phyloP scores from a whole-genome alignment of 768 basidiomycete species.

The Lactifluus hygrophoroides region DNA sequence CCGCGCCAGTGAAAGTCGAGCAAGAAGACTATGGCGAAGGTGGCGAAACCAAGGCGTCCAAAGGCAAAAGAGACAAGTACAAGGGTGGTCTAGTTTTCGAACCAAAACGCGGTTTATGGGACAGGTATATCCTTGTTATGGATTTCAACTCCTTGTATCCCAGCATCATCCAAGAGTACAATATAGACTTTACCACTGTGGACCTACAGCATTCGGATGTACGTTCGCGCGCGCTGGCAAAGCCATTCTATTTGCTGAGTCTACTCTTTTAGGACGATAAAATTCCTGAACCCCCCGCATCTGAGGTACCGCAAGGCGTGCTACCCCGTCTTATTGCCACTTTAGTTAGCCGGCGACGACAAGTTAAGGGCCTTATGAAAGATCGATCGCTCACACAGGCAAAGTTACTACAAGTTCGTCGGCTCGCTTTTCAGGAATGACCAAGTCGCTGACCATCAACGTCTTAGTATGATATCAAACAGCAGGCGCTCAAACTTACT shows the following conservation, averaged over 20 bases:
- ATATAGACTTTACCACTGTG: constrained; percentile 98
- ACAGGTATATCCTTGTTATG: constrained; percentile 97
- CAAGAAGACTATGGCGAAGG: constrained; percentile 40
- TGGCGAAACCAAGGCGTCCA: constrained; percentile 39
- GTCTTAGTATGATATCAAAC: constrained; percentile 88
- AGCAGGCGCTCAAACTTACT: constrained; percentile 93
- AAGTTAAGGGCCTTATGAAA: constrained; percentile 94
- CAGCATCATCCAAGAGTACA: constrained; percentile 98
- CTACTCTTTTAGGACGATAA: constrained; percentile 61
- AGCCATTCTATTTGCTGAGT: not conserved
- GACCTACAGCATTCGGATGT: constrained; percentile 58
- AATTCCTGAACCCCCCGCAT: constrained; percentile 79
- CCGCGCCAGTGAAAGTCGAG: constrained; percentile 45
- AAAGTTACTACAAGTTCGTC: constrained; percentile 70
- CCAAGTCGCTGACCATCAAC: not conserved
- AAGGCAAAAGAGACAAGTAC: constrained; percentile 85
- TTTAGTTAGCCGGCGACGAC: constrained; percentile 79
- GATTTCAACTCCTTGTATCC: constrained; percentile 99
- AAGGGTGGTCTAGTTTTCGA: constrained; percentile 98
- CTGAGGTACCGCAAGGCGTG: constrained; percentile 71
- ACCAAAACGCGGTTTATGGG: constrained; percentile 93
- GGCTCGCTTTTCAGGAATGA: not conserved
- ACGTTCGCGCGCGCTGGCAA: constrained; percentile 11
- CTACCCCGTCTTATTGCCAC: constrained; percentile 98
- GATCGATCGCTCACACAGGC: constrained; percentile 62